These are phyloP conservation scores for Sanghuangporus baumii DNA, from an alignment of 1,284 basidiomycete genomes.

Conservation along the genomic window DNA sequence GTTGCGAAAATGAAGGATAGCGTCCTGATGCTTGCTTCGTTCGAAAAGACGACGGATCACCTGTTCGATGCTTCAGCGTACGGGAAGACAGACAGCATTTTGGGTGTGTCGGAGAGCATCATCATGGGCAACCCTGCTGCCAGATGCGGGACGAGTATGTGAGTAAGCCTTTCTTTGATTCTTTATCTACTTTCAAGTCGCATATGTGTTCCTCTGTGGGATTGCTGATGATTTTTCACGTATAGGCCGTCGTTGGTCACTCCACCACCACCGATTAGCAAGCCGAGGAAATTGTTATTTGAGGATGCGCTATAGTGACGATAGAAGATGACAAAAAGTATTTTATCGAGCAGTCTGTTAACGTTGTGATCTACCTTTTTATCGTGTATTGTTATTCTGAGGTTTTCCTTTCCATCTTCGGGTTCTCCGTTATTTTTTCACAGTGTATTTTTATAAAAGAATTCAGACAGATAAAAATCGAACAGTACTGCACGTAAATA, in stretches of 20 bases:
- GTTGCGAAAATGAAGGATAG: conserved; percentile 99
- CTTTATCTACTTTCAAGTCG: background rate
- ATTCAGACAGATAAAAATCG: no score
- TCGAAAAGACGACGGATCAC: conserved; percentile 99
- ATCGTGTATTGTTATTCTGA: conserved; percentile 3
- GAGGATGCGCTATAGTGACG: conserved; percentile 40
- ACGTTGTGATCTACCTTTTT: background rate
- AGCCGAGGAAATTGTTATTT: conserved; percentile 51
- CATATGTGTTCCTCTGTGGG: background rate
- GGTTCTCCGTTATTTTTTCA: no score
- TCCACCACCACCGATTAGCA: conserved; percentile 45
- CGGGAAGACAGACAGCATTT: conserved; percentile 92
- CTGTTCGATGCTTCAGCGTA: conserved; percentile 96
- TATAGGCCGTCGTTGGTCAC: conserved; percentile 52
- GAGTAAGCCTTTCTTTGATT: conserved; percentile 26
- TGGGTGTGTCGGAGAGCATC: conserved; percentile 98
- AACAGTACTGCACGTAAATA: no score
- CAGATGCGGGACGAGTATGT: conserved; percentile 94
- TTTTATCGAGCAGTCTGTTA: background rate
- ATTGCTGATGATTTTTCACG: background rate
- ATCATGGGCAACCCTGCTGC: conserved; percentile 99
- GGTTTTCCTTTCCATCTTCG: no score
- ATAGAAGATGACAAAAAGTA: background rate
- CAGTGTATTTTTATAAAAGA: no score
- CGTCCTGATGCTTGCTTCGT: conserved; percentile 97